Evolutionary conservation across 1,139 yeast species (phyloP), one percentile per base, ranked within the genome.

Genomic region (Geotrichum histeridarum): DNA sequence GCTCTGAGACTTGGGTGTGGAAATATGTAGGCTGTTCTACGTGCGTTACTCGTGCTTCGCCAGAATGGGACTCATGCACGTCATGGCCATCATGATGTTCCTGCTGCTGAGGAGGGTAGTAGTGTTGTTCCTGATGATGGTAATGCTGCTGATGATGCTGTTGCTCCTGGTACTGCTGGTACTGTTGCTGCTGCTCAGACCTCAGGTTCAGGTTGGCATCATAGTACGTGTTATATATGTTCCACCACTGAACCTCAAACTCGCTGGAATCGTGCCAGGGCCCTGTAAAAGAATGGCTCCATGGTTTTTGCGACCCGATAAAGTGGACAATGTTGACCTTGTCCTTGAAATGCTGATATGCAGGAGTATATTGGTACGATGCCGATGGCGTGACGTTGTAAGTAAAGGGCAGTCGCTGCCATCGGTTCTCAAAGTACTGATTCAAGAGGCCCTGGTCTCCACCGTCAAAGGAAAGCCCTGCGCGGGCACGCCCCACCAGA

Each of bases 401-500:
- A 53, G 82, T 68, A 64, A 90, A 93, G 0, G 97, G 93, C 48
- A 93, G 70, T 51, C 81, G 77, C 37, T 75, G 70, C 97, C 97
- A 75, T 44, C 60, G 63, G n/a, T 66, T 52, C 15, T 80, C 83
- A 68, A 89, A 89, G 67, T 79, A 86, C 67, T 87, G 89, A 69
- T 93, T 93, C 61, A 93, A 73, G 47, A 93, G 74, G 9, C 98
- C 98, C 70, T 93, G 98, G 69, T 93, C 99, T 3, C 96, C 96
- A 52, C 97, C 97, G 69, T 91, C 98, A 65, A 90, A 88, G 0
- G 93, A 81, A 17, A 77, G 73, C 14, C 68, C 67, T 15, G 68
- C 63, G 31, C 67, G 77, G 70, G 36, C 70, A 59, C 54, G 71
- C 56, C 56, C 50, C 7, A 54, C 54, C 58, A 89, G 72, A 14